A percentile compares a stretch with the other conserved stretches of the same genome.
Evolutionary conservation across 768 basidiomycete genomes (phyloP).

Genomic region (Royoungia palumana): DNA sequence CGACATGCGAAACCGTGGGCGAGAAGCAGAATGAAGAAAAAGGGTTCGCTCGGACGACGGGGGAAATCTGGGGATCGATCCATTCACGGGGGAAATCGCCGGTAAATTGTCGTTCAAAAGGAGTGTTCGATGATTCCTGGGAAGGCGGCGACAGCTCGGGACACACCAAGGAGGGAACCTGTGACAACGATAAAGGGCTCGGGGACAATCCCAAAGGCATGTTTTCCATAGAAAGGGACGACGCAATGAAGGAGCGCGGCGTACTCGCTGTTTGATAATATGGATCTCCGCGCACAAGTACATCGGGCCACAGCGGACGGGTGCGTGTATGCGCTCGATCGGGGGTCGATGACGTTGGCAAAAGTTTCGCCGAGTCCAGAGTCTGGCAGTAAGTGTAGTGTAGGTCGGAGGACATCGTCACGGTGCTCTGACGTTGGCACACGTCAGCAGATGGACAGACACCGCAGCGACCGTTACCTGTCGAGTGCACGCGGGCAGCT

Average conservation of each 20-base stretch:
- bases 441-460: background rate
- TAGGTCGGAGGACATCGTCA: constrained; percentile 1
- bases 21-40: constrained; percentile 2
- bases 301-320: background rate
- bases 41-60: constrained; percentile 15
- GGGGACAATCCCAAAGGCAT: constrained; percentile 23
- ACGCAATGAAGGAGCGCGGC: constrained; percentile 12
- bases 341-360: constrained; percentile 14
- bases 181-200: constrained; percentile 23
- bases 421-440: background rate
- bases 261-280: constrained; percentile 1
- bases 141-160: constrained; percentile 29
- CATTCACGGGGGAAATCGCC: constrained; percentile 18
- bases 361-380: background rate
- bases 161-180: constrained; percentile 13
- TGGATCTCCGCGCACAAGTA: background rate
- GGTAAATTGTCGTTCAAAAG: constrained; percentile 30
- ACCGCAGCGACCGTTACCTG: constrained; percentile 10
- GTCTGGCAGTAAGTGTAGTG: constrained; percentile 5
- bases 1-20: background rate
- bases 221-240: constrained; percentile 7
- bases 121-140: constrained; percentile 23
- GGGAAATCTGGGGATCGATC: constrained; percentile 21
- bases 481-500: constrained; percentile 4
- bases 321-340: constrained; percentile 3